Conservation (phyloP, 2,329 filamentous ascomycete species). For the Ophiostoma australiae region DNA sequence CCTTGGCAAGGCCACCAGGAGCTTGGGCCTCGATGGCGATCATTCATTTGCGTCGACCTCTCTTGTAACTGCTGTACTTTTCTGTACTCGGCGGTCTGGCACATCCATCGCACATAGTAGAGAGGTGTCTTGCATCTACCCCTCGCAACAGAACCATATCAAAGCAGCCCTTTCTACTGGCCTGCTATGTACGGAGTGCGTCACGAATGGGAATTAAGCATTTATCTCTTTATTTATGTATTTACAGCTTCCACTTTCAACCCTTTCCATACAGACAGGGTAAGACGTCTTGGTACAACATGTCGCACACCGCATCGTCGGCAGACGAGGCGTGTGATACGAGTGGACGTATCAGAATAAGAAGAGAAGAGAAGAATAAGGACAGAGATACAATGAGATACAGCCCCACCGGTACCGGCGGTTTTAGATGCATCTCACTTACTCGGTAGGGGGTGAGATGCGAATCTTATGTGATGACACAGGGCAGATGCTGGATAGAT, state of each 20-base stretch:
- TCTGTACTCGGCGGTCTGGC: not conserved
- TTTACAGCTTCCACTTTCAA: not conserved
- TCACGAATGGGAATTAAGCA: too few species aligned
- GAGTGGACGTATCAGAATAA: too few species aligned
- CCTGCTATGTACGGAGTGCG: too few species aligned
- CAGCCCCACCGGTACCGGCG: not conserved
- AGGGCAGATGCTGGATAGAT: not conserved
- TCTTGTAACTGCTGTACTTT: too few species aligned
- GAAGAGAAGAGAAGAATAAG: not conserved
- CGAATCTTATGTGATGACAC: not conserved
- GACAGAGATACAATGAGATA: not conserved
- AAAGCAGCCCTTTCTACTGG: not conserved
- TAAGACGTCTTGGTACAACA: not conserved
- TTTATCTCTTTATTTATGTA: not conserved
- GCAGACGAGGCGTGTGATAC: not conserved
- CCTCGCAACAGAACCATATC: not conserved
- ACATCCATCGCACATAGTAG: too few species aligned
- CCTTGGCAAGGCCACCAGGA: not conserved
- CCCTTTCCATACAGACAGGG: not conserved
- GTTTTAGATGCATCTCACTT: not conserved
- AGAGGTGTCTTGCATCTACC: not conserved
- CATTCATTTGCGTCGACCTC: not conserved
- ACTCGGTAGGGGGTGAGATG: conserved; percentile 3
- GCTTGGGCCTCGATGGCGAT: not conserved
- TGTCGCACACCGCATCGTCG: conserved; percentile 1